Evolutionary conservation across 208 protist genomes (phyloP), one percentile per base, ranked within the genome.

Genomic region (Entamoeba histolytica): DNA sequence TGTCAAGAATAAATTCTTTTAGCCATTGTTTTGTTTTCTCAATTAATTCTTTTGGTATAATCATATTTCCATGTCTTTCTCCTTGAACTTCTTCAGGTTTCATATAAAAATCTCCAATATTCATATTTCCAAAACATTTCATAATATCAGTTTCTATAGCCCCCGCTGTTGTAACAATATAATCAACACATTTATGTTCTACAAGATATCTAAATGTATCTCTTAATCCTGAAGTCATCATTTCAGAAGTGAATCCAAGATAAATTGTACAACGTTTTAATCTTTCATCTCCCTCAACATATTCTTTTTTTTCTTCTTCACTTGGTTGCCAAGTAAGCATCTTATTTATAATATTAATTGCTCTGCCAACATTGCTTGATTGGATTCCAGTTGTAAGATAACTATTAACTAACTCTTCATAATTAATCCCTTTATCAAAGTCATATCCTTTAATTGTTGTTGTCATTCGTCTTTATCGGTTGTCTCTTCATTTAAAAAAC

Each of bases 131-230:
- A 0, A 96, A 35, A 92, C 95, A 96, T 57, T 99, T 99, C 93
- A 99, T 99, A 44, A 99, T 97, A 94, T 99, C 99, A 95, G 99
- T 98, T 95, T 99, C 99, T 49, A 99, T 95, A 49, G 98, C 99
- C 49, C 99, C 99, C 3, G 98, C 98, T 35, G 99, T 98, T 7
- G 98, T 97, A 47, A 99, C 98, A 91, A 99, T 96, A n/a, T 95
- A 96, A 95, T 99, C 98, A n/a, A 99, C 97, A 73, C 97, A 92
- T 39, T 96, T 96, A 95, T 99, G 96, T 55, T 98, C 95, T 1
- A 97, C 97, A 1, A 99, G 96, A 93, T 97, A 99, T 31, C 97
- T 96, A 94, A 99, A 99, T 7, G 96, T 97, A 52, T 99, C 99
- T 44, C 99, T 97, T 47, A 99, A 94, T 17, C 99, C 99, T 92